phyloP scores from a whole-genome alignment of 495 filamentous ascomycete genomes.

The Tuber borchii region DNA sequence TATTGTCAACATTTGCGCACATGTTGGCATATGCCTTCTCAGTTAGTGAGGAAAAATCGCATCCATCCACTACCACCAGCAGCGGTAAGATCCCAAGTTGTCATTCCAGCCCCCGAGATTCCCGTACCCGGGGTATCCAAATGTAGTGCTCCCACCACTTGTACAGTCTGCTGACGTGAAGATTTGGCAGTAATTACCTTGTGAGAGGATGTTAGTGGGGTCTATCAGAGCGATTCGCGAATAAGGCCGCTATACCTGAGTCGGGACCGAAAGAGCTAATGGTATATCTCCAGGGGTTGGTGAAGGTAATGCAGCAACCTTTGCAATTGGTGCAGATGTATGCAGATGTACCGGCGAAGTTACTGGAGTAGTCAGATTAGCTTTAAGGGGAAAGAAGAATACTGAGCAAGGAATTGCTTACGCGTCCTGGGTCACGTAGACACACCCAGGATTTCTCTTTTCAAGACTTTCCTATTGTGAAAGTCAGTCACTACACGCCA shows the following conservation, averaged over 20 bases:
- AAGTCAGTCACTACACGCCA: neutral
- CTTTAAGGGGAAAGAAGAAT: too few species aligned
- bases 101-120: neutral
- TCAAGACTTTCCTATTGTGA: neutral
- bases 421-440: neutral
- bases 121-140: neutral
- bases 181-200: neutral
- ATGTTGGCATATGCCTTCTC: neutral
- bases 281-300: neutral
- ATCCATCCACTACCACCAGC: neutral
- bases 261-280: neutral
- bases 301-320: neutral
- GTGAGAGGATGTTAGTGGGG: neutral
- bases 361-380: neutral
- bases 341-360: neutral
- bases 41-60: neutral
- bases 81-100: neutral
- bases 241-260: neutral
- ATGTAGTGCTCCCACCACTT: too few species aligned
- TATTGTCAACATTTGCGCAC: neutral
- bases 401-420: neutral
- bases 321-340: neutral
- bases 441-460: neutral
- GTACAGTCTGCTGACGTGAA: too few species aligned
- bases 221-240: neutral